A percentile compares a stretch with the other conserved stretches of the same genome.
Evolutionary conservation across 116 monocot genomes (phyloP).

Genomic region (Phalaenopsis hybrid): DNA sequence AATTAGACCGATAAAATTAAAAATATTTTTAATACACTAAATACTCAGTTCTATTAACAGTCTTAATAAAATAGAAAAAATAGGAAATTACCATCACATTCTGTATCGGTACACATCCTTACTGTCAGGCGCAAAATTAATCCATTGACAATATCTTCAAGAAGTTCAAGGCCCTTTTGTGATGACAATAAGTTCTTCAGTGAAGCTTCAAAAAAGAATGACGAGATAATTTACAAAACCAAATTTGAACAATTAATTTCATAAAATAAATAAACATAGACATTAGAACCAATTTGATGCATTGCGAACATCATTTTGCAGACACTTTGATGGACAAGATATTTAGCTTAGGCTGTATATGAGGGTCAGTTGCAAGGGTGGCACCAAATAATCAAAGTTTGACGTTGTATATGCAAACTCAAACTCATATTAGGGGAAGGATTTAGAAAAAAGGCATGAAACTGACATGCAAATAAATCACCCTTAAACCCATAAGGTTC

Average conservation of each 20-base stretch:
- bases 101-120: constrained; percentile 59
- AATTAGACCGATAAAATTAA: neutral
- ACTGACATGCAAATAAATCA: neutral
- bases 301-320: neutral
- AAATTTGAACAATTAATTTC: neutral
- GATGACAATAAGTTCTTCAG: constrained; percentile 63
- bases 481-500: neutral
- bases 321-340: neutral
- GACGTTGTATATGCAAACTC: neutral
- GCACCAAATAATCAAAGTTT: neutral
- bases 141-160: constrained; percentile 74
- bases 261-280: neutral
- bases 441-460: neutral
- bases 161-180: constrained; percentile 45
- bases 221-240: neutral
- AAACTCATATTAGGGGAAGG: neutral
- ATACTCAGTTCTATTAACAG: neutral
- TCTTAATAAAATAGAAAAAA: neutral
- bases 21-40: neutral
- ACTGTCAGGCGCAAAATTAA: constrained; percentile 55
- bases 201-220: constrained; percentile 43
- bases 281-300: neutral
- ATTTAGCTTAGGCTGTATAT: neutral
- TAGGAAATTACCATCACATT: constrained; percentile 34
- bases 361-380: neutral